These are phyloP conservation scores for Ceratocystis albifundus DNA, from an alignment of 2,329 filamentous ascomycete species.

Conservation along the genomic window DNA sequence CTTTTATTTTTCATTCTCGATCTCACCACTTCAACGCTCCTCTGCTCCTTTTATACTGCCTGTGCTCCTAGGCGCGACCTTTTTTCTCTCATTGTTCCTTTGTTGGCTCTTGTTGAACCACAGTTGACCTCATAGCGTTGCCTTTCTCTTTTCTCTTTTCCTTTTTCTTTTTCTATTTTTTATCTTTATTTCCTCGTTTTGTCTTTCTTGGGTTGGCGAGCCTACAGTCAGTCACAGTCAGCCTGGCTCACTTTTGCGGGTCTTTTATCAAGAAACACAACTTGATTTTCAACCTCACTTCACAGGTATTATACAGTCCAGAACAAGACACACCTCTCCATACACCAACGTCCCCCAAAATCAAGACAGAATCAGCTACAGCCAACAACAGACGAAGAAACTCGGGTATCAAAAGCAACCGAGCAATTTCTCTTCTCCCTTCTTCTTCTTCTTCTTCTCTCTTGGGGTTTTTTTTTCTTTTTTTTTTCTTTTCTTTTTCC, in stretches of 20 bases:
- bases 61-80: constrained; percentile 9
- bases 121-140: not conserved
- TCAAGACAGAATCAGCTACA: not conserved
- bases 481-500: not conserved
- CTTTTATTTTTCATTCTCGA: constrained; percentile 7
- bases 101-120: not conserved
- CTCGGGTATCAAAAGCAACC: not conserved
- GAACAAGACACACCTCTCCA: not conserved
- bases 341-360: not conserved
- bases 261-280: not conserved
- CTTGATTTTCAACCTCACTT: not conserved
- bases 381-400: not conserved
- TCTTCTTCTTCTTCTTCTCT: not conserved
- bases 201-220: not conserved
- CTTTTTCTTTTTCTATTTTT: not conserved
- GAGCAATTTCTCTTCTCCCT: not conserved
- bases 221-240: not conserved
- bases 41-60: constrained; percentile 12
- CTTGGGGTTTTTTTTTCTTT: not conserved
- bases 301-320: not conserved
- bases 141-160: not conserved
- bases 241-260: not conserved
- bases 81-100: constrained; percentile 6
- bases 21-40: constrained; percentile 8
- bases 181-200: not conserved